Evolutionary conservation across 2,329 filamentous ascomycete genomes (phyloP).

Genomic region (Botryosphaeria dothidea): DNA sequence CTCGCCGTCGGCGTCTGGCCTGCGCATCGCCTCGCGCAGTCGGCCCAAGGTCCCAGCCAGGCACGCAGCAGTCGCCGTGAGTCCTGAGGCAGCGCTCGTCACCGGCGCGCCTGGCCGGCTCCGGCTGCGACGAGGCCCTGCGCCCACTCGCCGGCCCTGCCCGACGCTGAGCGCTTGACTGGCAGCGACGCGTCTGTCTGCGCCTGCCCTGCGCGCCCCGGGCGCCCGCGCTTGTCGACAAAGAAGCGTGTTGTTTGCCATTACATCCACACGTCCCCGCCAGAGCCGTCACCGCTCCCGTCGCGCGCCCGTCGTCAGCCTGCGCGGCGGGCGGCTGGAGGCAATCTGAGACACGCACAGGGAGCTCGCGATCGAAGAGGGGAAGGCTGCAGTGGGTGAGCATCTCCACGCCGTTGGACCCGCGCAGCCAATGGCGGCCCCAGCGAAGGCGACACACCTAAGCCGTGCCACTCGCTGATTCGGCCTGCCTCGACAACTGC

Average conservation of each 20-base stretch:
- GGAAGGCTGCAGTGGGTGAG: slow-evolving; percentile 17
- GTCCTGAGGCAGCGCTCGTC: slow-evolving; percentile 2
- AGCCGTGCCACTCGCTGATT: slow-evolving; percentile 22
- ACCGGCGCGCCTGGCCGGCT: neutral
- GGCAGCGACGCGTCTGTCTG: neutral
- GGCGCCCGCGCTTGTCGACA: neutral
- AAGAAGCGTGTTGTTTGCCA: neutral
- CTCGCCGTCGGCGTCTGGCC: slow-evolving; percentile 7
- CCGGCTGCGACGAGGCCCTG: slow-evolving; percentile 8
- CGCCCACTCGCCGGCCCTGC: neutral
- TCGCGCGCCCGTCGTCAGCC: slow-evolving; percentile 12
- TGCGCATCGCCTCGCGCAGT: neutral
- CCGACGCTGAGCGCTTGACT: neutral
- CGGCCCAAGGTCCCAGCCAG: no score
- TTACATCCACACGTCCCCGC: no score
- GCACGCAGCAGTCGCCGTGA: neutral
- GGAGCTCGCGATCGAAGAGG: slow-evolving; percentile 14
- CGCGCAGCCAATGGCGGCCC: slow-evolving; percentile 21
- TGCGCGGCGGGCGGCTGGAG: slow-evolving; percentile 2
- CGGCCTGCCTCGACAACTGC: slow-evolving; percentile 19
- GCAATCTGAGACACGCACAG: slow-evolving; percentile 11
- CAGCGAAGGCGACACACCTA: slow-evolving; percentile 12
- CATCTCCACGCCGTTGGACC: slow-evolving; percentile 20
- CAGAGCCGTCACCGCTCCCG: slow-evolving; percentile 6
- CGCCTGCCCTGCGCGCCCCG: neutral